phyloP scores from a whole-genome alignment of 2,329 filamentous ascomycete species.

The Neopestalotiopsis rosae region DNA sequence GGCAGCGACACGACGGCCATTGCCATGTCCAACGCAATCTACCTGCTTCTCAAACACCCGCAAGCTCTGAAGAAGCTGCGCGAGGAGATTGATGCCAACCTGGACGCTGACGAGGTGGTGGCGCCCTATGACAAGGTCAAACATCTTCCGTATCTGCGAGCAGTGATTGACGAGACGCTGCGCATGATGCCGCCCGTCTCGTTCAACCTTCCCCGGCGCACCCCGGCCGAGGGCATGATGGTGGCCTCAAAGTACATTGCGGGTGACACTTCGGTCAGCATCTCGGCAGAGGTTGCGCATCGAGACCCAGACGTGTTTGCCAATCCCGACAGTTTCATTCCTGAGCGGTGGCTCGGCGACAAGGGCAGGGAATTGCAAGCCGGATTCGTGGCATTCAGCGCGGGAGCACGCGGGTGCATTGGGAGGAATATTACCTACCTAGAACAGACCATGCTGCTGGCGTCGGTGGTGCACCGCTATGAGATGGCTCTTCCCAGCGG shows the following conservation, averaged over 20 bases:
- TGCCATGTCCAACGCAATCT: slow-evolving; percentile 58
- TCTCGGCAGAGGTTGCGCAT: slow-evolving; percentile 47
- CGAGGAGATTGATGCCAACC: slow-evolving; percentile 50
- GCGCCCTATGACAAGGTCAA: slow-evolving; percentile 56
- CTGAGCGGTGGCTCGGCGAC: slow-evolving; percentile 48
- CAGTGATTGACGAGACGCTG: slow-evolving; percentile 55
- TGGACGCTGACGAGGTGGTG: slow-evolving; percentile 48
- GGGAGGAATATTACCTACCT: slow-evolving; percentile 44
- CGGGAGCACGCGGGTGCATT: slow-evolving; percentile 29
- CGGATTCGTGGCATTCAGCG: slow-evolving; percentile 44
- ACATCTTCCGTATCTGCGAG: slow-evolving; percentile 56
- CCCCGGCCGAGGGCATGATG: slow-evolving; percentile 46
- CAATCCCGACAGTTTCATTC: slow-evolving; percentile 42
- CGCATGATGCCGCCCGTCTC: slow-evolving; percentile 46
- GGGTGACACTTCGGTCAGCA: slow-evolving; percentile 47
- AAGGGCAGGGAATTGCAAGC: slow-evolving; percentile 43
- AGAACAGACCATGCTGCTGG: slow-evolving; percentile 51
- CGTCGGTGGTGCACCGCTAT: slow-evolving; percentile 47
- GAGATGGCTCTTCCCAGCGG: slow-evolving; percentile 40
- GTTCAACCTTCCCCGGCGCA: slow-evolving; percentile 48
- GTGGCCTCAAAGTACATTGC: slow-evolving; percentile 52
- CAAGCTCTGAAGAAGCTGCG: slow-evolving; percentile 43
- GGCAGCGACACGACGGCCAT: slow-evolving; percentile 55
- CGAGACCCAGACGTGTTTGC: slow-evolving; percentile 42
- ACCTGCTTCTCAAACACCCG: slow-evolving; percentile 55